Evolutionary conservation across 2,329 filamentous ascomycete genomes (phyloP), one percentile per base, ranked within the genome.

Genomic region (Monilinia laxa): DNA sequence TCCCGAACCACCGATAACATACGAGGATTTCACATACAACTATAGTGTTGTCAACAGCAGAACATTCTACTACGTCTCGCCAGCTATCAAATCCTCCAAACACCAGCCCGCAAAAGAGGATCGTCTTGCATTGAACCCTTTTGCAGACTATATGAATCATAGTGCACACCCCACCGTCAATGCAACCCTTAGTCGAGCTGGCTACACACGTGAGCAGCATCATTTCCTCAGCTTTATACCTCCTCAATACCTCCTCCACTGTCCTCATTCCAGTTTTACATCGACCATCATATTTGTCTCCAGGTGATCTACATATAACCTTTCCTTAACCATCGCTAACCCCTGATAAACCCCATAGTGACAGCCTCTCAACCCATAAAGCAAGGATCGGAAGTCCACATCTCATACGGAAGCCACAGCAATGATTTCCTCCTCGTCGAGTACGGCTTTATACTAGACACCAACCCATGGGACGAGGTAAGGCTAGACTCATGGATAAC

Each of bases 351-450:
- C 20, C 31, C 5, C 31, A 35, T 51, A 60, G 58, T 91, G 57
- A 81, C 78, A 23, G 82, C 86, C 2, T 78, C 81, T 57, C 76
- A 79, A 2, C 74, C 79, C 0, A 87, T 89, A 72, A 75, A 75
- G 1, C 72, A 76, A 2, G 87, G 86, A 11, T 85, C 90, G 25
- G 90, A 93, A 77, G 79, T 93, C 0, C 85, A 83, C 68, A 85
- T 90, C 35, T 86, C 84, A 38, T 93, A 93, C 72, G 90, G 90
- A 3, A 76, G 82, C 1, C 90, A 93, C 75, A 83, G 83, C 38
- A 91, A 91, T 69, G 90, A 93, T 74, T 90, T 90, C 71, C 78
- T 93, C 23, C 81, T 93, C 2, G 83, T 85, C 0, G 90, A 92
- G 77, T 93, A 79, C 68, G 77, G 77, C 0, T 79, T 79, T 55